Evolutionary conservation across 352 stramenopile species (phyloP).

Genomic region (Plasmopara halstedii): DNA sequence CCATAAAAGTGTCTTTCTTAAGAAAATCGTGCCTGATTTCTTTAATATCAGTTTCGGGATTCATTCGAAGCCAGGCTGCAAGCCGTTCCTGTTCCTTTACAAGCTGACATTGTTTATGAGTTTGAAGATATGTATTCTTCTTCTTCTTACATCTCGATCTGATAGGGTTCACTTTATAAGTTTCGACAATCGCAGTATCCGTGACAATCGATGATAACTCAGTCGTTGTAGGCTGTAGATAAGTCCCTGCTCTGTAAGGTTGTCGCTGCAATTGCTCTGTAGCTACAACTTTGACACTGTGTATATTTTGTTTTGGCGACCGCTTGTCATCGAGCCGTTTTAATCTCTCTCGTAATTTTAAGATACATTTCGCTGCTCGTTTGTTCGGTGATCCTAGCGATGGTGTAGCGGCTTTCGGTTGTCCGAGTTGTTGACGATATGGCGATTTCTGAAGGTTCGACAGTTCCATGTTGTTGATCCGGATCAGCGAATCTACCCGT

Average conservation of each 20-base stretch:
- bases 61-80: conserved; percentile 11
- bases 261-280: conserved; percentile 4
- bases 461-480: conserved; percentile 6
- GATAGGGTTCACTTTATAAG: neutral
- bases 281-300: neutral
- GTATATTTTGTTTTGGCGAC: conserved; percentile 1
- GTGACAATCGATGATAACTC: conserved; percentile 1
- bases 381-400: conserved; percentile 33
- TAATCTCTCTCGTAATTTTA: conserved; percentile 40
- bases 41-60: conserved; percentile 8
- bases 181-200: neutral
- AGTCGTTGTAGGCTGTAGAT: neutral
- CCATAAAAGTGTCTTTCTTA: neutral
- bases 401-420: conserved; percentile 7
- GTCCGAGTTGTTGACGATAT: conserved; percentile 26
- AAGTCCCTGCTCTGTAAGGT: neutral
- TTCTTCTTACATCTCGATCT: conserved; percentile 10
- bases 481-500: neutral
- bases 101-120: conserved; percentile 14
- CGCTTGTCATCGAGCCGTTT: conserved; percentile 12
- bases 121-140: conserved; percentile 16
- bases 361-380: conserved; percentile 44
- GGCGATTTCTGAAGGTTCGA: conserved; percentile 23
- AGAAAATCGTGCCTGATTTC: neutral
- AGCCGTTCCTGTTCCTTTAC: conserved; percentile 12